Evolutionary conservation across 2,329 filamentous ascomycete genomes (phyloP).

Genomic region (Venturiaceae sp.): DNA sequence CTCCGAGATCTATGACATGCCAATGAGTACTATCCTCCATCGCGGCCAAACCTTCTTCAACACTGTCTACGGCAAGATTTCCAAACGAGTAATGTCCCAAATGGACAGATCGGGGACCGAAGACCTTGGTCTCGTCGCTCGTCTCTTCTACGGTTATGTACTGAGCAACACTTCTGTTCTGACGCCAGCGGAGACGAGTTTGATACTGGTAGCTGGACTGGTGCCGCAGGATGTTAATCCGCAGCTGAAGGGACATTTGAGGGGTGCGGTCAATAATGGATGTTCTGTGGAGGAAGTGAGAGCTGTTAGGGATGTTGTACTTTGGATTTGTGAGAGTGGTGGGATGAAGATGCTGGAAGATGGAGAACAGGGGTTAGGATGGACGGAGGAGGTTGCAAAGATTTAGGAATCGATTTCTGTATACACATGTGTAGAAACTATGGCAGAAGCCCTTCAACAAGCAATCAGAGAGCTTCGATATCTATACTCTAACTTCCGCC

Average conservation of each 20-base stretch:
- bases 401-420: constrained; percentile 16
- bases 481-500: no score
- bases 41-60: constrained; percentile 40
- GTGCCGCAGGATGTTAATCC: constrained; percentile 46
- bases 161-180: constrained; percentile 39
- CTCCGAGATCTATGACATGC: constrained; percentile 28
- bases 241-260: constrained; percentile 44
- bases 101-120: constrained; percentile 41
- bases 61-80: constrained; percentile 40
- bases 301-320: constrained; percentile 36
- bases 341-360: constrained; percentile 35
- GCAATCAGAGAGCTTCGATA: no score
- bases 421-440: not conserved
- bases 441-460: no score
- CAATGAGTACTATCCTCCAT: constrained; percentile 25
- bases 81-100: constrained; percentile 35
- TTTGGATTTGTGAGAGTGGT: constrained; percentile 36
- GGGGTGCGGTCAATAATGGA: constrained; percentile 40
- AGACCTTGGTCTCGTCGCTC: constrained; percentile 38
- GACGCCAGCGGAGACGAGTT: constrained; percentile 38
- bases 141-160: constrained; percentile 40
- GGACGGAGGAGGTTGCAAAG: constrained; percentile 35
- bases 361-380: constrained; percentile 32
- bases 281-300: constrained; percentile 39
- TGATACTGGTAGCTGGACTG: constrained; percentile 40